Evolutionary conservation across 805 yeast species (phyloP).

Genomic region (Pichia gijzeniarum): DNA sequence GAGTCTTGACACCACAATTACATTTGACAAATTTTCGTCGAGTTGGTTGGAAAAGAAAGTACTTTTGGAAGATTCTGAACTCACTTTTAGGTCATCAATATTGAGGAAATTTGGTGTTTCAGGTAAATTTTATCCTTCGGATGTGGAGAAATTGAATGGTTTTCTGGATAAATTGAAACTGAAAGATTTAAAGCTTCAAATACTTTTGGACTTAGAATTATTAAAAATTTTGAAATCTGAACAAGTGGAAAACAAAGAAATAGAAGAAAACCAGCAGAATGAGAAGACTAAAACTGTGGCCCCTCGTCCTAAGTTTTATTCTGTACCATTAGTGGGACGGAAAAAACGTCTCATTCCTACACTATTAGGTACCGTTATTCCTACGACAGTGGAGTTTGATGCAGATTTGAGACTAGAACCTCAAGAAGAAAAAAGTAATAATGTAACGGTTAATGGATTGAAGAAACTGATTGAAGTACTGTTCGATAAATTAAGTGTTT

Average conservation of each 20-base stretch:
- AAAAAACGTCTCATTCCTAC: conserved; percentile 31
- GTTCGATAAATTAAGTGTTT: conserved; percentile 29
- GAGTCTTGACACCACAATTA: not conserved
- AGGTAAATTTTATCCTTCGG: not conserved
- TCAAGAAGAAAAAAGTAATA: not conserved
- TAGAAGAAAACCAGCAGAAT: not conserved
- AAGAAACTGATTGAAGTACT: conserved; percentile 15
- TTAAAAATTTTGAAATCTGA: conserved; percentile 15
- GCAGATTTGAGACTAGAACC: conserved; percentile 21
- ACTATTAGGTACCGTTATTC: conserved; percentile 26
- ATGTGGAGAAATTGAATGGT: conserved; percentile 7
- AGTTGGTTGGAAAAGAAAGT: conserved; percentile 1
- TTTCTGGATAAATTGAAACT: conserved; percentile 16
- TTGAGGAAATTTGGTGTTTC: not conserved
- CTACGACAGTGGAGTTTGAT: conserved; percentile 21
- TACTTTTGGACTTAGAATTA: conserved; percentile 24
- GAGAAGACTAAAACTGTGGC: not conserved
- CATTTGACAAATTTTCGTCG: not conserved
- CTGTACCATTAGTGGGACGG: conserved; percentile 23
- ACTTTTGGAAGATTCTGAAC: conserved; percentile 1
- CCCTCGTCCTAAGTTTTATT: too few species aligned
- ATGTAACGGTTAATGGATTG: not conserved
- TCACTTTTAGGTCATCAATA: not conserved
- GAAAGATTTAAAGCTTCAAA: conserved; percentile 27
- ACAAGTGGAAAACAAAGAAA: not conserved